Base-by-base conservation (phyloP, 2,329 filamentous ascomycete species). In the Verticillium klebahnii region DNA sequence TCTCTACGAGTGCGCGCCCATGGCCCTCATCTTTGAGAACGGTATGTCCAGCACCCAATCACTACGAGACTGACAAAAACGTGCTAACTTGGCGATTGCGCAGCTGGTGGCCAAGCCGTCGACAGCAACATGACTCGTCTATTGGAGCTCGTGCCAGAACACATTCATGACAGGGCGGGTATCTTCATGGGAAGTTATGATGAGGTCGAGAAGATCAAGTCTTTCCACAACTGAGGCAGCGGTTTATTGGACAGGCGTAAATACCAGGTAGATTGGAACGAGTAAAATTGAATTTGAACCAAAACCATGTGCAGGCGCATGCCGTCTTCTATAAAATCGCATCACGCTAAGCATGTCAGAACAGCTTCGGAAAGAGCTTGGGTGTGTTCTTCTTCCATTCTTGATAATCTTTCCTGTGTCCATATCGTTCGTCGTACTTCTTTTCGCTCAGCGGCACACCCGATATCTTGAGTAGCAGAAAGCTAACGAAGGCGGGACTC, bases 1-100 rank as follows among this genome's bases (percentile, higher is more conserved):
- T 68, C 76, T 99, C 70, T 99, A 99, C 79, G 95, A 99, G 82
- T 99, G 95, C 74, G 95, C 95, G 15, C 95, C 95, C 45, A 99
- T 99, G 95, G 95, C 95, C 29, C 91, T 98, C 89, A 86, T 99
- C 7, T 98, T 99, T 76, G 95, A 99, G 80, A 97, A 99, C 78
- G 95, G 91, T 94, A 77, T 79, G 89, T 81, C 7, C 17, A 19
- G 61, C 15, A 2, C 17, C 15, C n/a, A 17, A 7, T n/a, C 2
- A n/a, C 23, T 36, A 17, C 11, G 29, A 17, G 19, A 25, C 14
- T 7, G 45, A 54, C 31, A 31, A 14, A 34, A 14, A 19, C 50
- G 59, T 58, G 58, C 73, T 77, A 69, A 79, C 67, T 31, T 55
- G 14, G 23, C 2, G 55, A 70, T 60, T 29, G 71, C 25, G 50